These are phyloP conservation scores for Pleurotus platypus DNA, from an alignment of 768 basidiomycete species.

Conservation along the genomic window DNA sequence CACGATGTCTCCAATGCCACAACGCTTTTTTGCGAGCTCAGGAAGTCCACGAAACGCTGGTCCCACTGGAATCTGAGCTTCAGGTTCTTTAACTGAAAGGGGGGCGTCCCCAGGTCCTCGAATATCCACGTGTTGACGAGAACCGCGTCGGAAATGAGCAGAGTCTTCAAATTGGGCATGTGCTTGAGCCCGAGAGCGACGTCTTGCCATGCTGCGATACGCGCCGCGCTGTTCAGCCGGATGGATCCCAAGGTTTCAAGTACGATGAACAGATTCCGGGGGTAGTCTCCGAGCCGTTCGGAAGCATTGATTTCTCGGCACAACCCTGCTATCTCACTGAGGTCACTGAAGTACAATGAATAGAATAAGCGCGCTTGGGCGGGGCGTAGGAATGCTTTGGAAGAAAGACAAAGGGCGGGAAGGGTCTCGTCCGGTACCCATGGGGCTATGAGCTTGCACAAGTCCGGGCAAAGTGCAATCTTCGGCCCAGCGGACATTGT, in stretches of 20 bases:
- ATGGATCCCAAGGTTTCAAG: neutral
- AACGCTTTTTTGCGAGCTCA: neutral
- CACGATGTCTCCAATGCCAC: constrained; percentile 1
- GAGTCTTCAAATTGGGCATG: neutral
- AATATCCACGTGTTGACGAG: constrained; percentile 1
- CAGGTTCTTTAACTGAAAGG: neutral
- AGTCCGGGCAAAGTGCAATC: neutral
- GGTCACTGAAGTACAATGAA: neutral
- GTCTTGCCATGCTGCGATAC: neutral
- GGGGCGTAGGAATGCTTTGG: neutral
- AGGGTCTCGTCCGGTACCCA: neutral
- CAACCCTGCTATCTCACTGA: neutral
- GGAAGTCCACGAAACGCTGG: neutral
- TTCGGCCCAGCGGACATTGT: neutral
- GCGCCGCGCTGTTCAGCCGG: neutral
- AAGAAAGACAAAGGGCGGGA: neutral
- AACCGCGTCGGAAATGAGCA: neutral
- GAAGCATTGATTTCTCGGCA: neutral
- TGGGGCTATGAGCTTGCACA: neutral
- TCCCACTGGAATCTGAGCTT: constrained; percentile 1
- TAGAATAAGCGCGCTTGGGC: constrained; percentile 1
- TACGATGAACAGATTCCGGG: neutral
- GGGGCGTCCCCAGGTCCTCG: neutral
- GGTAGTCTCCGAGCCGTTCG: neutral
- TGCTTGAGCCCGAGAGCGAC: neutral